Evolutionary conservation across 371 early-diverging fungal genomes (phyloP).

Genomic region (Apophysomyces trapeziformis): DNA sequence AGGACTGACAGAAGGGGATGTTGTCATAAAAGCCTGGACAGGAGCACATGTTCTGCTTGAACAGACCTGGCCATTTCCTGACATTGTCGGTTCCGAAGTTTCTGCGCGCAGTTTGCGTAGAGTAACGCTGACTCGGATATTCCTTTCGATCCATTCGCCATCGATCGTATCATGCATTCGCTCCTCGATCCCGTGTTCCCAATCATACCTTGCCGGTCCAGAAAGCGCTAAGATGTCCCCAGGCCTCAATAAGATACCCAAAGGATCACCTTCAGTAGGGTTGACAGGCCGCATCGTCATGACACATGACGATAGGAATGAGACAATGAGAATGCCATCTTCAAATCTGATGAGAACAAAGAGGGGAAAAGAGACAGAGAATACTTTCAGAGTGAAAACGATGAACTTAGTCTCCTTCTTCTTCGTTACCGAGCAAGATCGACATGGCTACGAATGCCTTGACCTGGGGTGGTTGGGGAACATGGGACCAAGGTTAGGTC

Average conservation of each 20-base stretch:
- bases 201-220: constrained; percentile 42
- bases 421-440: constrained; percentile 42
- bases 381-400: no score
- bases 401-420: background rate
- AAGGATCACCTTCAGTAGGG: background rate
- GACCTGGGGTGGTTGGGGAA: constrained; percentile 23
- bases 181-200: constrained; percentile 52
- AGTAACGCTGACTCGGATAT: constrained; percentile 48
- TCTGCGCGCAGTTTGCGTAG: constrained; percentile 33
- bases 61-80: no score
- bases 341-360: constrained; percentile 33
- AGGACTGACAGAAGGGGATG: background rate
- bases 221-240: constrained; percentile 46
- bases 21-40: background rate
- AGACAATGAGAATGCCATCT: constrained; percentile 50
- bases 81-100: background rate
- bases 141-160: constrained; percentile 37
- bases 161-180: constrained; percentile 26
- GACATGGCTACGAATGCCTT: constrained; percentile 50
- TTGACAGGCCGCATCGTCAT: constrained; percentile 44
- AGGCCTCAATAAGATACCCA: constrained; percentile 32
- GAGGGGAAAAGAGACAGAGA: background rate
- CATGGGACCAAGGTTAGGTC: background rate
- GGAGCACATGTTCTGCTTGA: background rate
- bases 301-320: constrained; percentile 48